Evolutionary conservation across 352 stramenopile genomes (phyloP).

Genomic region (Phytophthora quininea): DNA sequence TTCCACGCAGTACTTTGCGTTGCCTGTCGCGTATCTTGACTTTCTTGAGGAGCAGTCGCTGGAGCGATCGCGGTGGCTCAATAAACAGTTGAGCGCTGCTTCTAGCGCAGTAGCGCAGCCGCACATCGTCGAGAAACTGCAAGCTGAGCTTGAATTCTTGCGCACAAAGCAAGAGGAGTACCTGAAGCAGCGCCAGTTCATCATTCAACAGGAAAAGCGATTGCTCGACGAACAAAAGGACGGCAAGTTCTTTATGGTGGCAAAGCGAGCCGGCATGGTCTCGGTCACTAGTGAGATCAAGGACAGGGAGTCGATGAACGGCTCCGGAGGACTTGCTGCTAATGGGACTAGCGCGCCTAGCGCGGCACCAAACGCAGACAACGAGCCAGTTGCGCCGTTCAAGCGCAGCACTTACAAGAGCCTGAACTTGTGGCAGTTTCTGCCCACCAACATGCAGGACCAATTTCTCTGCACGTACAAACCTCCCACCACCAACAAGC

Average conservation of each 20-base stretch:
- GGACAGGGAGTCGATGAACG: conserved; percentile 16
- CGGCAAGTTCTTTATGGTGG: conserved; percentile 46
- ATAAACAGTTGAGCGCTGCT: conserved; percentile 44
- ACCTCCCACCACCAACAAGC: conserved; percentile 26
- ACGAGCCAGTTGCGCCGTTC: conserved; percentile 65
- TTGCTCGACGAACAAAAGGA: conserved; percentile 61
- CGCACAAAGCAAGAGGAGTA: conserved; percentile 78
- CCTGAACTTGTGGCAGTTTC: conserved; percentile 76
- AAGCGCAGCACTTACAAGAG: conserved; percentile 88
- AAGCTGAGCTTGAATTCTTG: conserved; percentile 65
- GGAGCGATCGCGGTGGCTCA: conserved; percentile 55
- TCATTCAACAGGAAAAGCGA: conserved; percentile 76
- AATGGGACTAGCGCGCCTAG: conserved; percentile 19
- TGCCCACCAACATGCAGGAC: conserved; percentile 89
- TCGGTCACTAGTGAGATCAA: conserved; percentile 26
- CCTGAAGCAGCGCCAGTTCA: conserved; percentile 74
- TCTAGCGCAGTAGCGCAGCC: conserved; percentile 1
- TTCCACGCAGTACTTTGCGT: conserved; percentile 69
- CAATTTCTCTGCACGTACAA: conserved; percentile 75
- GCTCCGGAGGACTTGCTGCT: conserved; percentile 6
- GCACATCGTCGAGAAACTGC: conserved; percentile 38
- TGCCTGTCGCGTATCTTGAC: conserved; percentile 77
- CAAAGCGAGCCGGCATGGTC: conserved; percentile 29
- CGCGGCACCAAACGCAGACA: conserved; percentile 13
- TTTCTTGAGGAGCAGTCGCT: conserved; percentile 73